Conservation (phyloP, 108 stramenopile genomes). For the Hondaea fermentalgiana region DNA sequence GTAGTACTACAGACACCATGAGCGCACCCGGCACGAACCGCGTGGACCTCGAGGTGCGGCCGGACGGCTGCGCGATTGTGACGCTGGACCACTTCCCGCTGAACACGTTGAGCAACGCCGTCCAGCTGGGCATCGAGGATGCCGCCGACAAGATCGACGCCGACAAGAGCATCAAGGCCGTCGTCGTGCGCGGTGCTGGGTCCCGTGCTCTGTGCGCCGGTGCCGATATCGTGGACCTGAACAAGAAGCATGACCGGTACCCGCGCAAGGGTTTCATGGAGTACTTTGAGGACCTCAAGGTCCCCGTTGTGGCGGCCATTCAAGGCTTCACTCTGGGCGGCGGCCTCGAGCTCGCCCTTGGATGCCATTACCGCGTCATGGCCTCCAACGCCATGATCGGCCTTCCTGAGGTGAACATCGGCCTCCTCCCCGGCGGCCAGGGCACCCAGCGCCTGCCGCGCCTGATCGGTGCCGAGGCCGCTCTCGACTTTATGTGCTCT, state of each 20-base stretch:
- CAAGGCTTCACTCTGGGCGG: slow-evolving; percentile 80
- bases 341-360: slow-evolving; percentile 82
- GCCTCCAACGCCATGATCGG: slow-evolving; percentile 61
- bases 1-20: not conserved
- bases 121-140: slow-evolving; percentile 13
- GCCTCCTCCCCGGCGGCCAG: slow-evolving; percentile 89
- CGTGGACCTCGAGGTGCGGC: not conserved
- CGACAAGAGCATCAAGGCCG: not conserved
- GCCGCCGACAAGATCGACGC: not conserved
- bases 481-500: slow-evolving; percentile 70
- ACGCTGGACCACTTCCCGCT: slow-evolving; percentile 13
- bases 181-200: not conserved
- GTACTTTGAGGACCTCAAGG: slow-evolving; percentile 60
- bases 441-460: slow-evolving; percentile 92
- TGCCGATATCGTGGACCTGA: slow-evolving; percentile 70
- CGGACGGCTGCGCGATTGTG: not conserved
- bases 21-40: slow-evolving; percentile 11
- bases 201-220: slow-evolving; percentile 62
- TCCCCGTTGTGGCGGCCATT: slow-evolving; percentile 90
- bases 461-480: slow-evolving; percentile 60
- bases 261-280: slow-evolving; percentile 53
- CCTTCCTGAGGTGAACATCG: slow-evolving; percentile 85
- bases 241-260: slow-evolving; percentile 52
- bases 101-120: not conserved
- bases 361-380: slow-evolving; percentile 78